These are phyloP conservation scores for Haplosporangium gracile DNA, from an alignment of 192 early-diverging fungal species.

Conservation along the genomic window DNA sequence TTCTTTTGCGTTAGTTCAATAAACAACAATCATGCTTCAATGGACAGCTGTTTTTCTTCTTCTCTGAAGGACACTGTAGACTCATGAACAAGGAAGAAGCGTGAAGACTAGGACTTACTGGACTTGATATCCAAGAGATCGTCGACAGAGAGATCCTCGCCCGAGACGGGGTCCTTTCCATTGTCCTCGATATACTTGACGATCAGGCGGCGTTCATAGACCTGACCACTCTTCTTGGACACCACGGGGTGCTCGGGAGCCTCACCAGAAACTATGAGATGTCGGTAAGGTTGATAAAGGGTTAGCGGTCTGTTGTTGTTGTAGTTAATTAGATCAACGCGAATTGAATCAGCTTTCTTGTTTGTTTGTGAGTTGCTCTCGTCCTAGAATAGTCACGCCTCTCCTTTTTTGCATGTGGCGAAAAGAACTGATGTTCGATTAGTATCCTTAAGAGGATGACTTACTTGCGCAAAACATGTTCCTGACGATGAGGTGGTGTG, in stretches of 20 bases:
- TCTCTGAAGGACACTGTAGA: too few relatives aligned
- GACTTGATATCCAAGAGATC: conserved; percentile 82
- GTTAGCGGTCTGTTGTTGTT: background rate
- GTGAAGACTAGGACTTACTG: conserved; percentile 48
- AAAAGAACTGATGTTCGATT: background rate
- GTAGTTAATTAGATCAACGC: conserved; percentile 3
- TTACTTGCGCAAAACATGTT: conserved; percentile 60
- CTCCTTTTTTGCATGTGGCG: background rate
- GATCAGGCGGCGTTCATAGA: conserved; percentile 92
- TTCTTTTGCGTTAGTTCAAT: background rate
- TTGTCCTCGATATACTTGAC: conserved; percentile 88
- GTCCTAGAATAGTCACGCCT: background rate
- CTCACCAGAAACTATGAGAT: conserved; percentile 89
- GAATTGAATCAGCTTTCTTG: background rate
- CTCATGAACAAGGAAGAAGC: background rate
- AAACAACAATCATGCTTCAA: too few relatives aligned
- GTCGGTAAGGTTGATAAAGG: background rate
- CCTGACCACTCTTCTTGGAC: conserved; percentile 83
- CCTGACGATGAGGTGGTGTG: conserved; percentile 28
- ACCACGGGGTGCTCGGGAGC: conserved; percentile 90
- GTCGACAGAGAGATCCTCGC: conserved; percentile 75
- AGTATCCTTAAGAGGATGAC: background rate
- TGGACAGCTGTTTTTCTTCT: too few relatives aligned
- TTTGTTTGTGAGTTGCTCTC: background rate
- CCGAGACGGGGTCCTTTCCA: conserved; percentile 86